Evolutionary conservation across 1,139 yeast genomes (phyloP), one percentile per base, ranked within the genome.

Genomic region (Taphrina flavorubra): DNA sequence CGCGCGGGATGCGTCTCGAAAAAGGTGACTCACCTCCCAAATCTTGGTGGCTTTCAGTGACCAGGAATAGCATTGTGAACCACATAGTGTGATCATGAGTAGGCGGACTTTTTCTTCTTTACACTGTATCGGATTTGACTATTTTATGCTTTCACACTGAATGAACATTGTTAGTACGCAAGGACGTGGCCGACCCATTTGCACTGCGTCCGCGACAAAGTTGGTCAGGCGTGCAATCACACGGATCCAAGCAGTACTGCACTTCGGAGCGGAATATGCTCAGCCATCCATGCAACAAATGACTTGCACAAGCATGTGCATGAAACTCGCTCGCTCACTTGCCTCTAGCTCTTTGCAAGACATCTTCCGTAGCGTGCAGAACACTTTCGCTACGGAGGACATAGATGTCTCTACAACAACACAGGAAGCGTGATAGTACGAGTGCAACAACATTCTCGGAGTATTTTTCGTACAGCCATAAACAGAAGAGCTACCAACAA

Each of bases 231-330:
- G 31, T 25, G 31, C 4, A 2, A 25, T 25, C 31, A 25, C 4
- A 25, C 31, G 4, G 31, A 4, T 4, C 31, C 31, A 25, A 25
- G 31, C 31, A 25, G 31, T 25, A 25, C 31, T 25, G 31, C 31
- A 25, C 31, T n/a, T 44, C 47, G 47, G 47, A 44, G 47, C 47
- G 47, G 47, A 44, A 44, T 44, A 44, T 44, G 47, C 47, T 13
- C 47, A n/a, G 47, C 47, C 18, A 10, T 39, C 47, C 18, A 10
- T 39, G 42, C 42, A 39, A 2, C 18, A 44, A 44, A 8, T 44
- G 47, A 44, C 8, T 44, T 10, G 47, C n/a, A 16, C 47, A 44
- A 13, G 47, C 47, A 13, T 44, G 18, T n/a, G 47, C 47, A 13
- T 44, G 18, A 39, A 39, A 39, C 31, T 4, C 4, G 31, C 31